Percentiles rank a stretch among this genome's conserved stretches.
Conservation (phyloP, 371 early-diverging fungal genomes). For the Rozella allomycis region DNA sequence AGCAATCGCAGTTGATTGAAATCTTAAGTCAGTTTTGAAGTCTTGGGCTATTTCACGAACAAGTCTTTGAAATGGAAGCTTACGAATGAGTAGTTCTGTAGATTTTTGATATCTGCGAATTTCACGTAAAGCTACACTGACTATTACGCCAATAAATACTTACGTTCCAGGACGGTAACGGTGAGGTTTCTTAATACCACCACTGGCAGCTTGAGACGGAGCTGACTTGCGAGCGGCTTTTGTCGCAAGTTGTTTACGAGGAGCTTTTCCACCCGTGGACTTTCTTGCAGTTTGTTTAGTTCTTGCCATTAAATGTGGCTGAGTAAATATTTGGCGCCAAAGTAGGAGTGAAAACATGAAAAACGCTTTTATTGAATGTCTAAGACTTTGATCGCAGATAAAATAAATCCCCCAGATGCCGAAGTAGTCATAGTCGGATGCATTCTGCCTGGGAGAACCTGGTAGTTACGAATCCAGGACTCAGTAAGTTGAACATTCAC, state of each 20-base stretch:
- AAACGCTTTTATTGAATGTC: too few relatives aligned
- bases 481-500: slow-evolving; percentile 62
- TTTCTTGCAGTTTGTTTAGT: slow-evolving; percentile 98
- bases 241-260: slow-evolving; percentile 91
- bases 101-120: slow-evolving; percentile 95
- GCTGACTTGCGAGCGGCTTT: slow-evolving; percentile 84
- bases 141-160: too few relatives aligned
- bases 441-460: slow-evolving; percentile 60
- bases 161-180: slow-evolving; percentile 54
- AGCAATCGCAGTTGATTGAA: slow-evolving; percentile 92
- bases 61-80: slow-evolving; percentile 90
- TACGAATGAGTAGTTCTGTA: slow-evolving; percentile 91
- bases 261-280: slow-evolving; percentile 94
- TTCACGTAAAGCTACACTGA: slow-evolving; percentile 88
- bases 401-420: slow-evolving; percentile 59
- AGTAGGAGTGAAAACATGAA: too few relatives aligned
- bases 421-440: slow-evolving; percentile 82
- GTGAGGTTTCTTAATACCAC: slow-evolving; percentile 50
- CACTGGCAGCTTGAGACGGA: too few relatives aligned
- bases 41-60: slow-evolving; percentile 90
- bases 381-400: slow-evolving; percentile 38
- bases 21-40: slow-evolving; percentile 92
- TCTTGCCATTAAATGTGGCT: too few relatives aligned
- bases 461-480: slow-evolving; percentile 71
- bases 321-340: too few relatives aligned